Evolutionary conservation across 2,329 filamentous ascomycete species (phyloP).

Genomic region (Aureobasidium lini): DNA sequence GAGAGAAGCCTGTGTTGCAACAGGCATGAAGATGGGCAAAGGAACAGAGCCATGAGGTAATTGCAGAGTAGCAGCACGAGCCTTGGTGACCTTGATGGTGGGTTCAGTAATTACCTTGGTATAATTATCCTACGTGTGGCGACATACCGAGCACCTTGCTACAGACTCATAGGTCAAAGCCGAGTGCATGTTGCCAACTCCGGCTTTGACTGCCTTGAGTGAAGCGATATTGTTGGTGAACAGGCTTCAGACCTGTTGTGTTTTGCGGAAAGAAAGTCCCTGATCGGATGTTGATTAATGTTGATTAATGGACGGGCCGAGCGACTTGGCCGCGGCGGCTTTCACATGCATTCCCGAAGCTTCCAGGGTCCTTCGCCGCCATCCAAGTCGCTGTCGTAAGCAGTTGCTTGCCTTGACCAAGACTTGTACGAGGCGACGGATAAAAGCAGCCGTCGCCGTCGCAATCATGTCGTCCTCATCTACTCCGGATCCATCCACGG

Average conservation of each 20-base stretch:
- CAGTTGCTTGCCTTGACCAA: neutral
- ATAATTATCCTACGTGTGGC: neutral
- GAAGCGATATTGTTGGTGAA: neutral
- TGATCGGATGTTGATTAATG: neutral
- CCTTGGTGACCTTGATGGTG: slow-evolving; percentile 71
- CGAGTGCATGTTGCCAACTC: slow-evolving; percentile 26
- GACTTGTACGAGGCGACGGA: neutral
- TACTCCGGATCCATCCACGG: slow-evolving; percentile 30
- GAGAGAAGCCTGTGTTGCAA: slow-evolving; percentile 90
- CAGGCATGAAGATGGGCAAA: slow-evolving; percentile 95
- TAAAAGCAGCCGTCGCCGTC: neutral
- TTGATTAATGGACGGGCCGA: neutral
- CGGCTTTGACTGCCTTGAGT: neutral
- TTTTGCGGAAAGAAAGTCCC: neutral
- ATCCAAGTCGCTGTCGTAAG: slow-evolving; percentile 3
- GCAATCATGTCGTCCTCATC: slow-evolving; percentile 37
- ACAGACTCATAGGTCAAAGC: slow-evolving; percentile 73
- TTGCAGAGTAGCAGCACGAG: slow-evolving; percentile 77
- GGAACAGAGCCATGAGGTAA: slow-evolving; percentile 88
- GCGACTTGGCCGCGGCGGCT: neutral
- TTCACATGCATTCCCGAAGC: slow-evolving; percentile 11
- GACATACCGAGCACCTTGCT: slow-evolving; percentile 69
- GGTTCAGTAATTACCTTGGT: slow-evolving; percentile 9
- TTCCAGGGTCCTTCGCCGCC: neutral
- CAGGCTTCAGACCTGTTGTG: neutral